Evolutionary conservation across 139 green algal species (phyloP).

Genomic region (Diplosphaera chodatii): DNA sequence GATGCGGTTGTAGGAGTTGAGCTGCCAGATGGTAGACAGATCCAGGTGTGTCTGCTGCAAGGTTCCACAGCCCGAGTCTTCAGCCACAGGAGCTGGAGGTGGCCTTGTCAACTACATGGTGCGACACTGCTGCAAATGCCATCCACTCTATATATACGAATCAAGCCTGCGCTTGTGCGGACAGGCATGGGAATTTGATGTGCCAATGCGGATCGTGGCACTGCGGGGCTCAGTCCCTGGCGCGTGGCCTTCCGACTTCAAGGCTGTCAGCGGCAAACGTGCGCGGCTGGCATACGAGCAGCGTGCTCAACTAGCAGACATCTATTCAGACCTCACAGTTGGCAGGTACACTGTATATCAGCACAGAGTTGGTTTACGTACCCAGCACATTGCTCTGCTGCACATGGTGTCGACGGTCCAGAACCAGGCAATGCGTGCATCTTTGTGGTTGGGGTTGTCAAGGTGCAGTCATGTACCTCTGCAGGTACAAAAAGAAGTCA

Average conservation of each 20-base stretch:
- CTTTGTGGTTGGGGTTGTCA: not conserved
- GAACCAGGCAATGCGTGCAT: not conserved
- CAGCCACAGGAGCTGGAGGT: no score
- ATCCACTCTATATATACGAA: no score
- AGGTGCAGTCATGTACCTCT: not conserved
- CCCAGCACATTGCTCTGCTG: not conserved
- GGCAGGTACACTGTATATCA: slow-evolving; percentile 21
- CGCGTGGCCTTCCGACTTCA: slow-evolving; percentile 64
- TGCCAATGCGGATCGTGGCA: slow-evolving; percentile 37
- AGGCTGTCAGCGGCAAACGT: slow-evolving; percentile 38
- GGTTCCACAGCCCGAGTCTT: not conserved
- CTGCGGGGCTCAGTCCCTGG: slow-evolving; percentile 53
- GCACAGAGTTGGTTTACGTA: no score
- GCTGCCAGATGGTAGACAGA: not conserved
- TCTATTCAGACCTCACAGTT: slow-evolving; percentile 45
- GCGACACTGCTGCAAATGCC: no score
- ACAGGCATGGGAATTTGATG: slow-evolving; percentile 14
- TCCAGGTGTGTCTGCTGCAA: not conserved
- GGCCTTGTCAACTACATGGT: no score
- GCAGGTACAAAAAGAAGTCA: slow-evolving; percentile 29
- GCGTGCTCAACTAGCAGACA: slow-evolving; percentile 53
- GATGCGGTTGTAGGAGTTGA: not conserved
- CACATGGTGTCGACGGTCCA: no score
- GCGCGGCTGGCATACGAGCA: slow-evolving; percentile 51
- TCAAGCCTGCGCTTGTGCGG: not conserved